Evolutionary conservation across 2,329 filamentous ascomycete genomes (phyloP), one percentile per base, ranked within the genome.

Genomic region (Xylaria sp.): DNA sequence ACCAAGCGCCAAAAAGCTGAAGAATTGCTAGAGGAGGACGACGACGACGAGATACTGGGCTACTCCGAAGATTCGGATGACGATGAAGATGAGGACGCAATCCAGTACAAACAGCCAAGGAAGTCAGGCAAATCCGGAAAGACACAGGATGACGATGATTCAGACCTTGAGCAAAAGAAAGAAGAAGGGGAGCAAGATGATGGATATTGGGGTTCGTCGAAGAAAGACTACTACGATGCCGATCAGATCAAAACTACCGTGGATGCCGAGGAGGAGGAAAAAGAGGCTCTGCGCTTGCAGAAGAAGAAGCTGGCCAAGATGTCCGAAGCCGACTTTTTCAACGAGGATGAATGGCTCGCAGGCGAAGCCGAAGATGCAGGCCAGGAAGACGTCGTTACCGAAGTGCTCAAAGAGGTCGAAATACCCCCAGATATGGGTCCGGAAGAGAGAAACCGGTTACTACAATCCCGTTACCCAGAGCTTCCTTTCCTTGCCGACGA

Each of bases 241-340:
- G 95, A 99, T 80, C 74, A 81, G 65, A 83, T 82, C 64, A 79
- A 83, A 63, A 83, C 82, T 2, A 82, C 83, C 61, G 79, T 78
- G 15, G 81, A 83, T 83, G 96, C 96, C 0, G 82, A 97, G 39
- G 94, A 96, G 77, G 96, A 99, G 84, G 97, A 99, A 80, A 89
- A 87, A 12, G 97, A 99, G 79, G 96, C 95, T 2, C 90, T 91
- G 79, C 87, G 94, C 70, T 82, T 99, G 69, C 95, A 98, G 80
- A 90, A 94, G 81, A 98, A 97, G 85, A 95, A 96, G 78, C 81
- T 98, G 28, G 87, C 94, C 74, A 91, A 92, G 73, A 96, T 99
- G 92, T 89, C 90, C 6, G 94, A 97, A 74, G 92, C 92, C 48
- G 96, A 99, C 78, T 99, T 98, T 9, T 97, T 98, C 73, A 94